Evolutionary conservation across 202 grass and related monocot species (phyloP).

Genomic region (Saccharum hybrid): DNA sequence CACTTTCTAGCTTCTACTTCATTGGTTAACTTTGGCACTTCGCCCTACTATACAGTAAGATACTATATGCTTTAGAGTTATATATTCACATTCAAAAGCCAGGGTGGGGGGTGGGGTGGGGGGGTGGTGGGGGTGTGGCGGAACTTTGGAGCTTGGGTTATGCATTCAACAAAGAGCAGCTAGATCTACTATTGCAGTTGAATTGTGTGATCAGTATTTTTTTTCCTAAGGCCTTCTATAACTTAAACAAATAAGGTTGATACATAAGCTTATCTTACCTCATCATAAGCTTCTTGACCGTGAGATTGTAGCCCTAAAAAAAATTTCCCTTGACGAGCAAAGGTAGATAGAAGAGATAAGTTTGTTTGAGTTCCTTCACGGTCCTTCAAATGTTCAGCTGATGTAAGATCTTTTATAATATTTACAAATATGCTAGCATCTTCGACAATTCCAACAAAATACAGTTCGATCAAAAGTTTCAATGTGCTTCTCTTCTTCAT

Average conservation of each 20-base stretch:
- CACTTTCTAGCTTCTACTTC: background rate
- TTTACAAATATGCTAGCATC: slow-evolving; percentile 88
- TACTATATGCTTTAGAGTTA: slow-evolving; percentile 23
- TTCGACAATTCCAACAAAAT: slow-evolving; percentile 95
- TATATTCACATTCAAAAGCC: slow-evolving; percentile 7
- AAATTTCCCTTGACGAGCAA: slow-evolving; percentile 88
- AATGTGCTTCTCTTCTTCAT: slow-evolving; percentile 97
- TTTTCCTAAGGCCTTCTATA: slow-evolving; percentile 24
- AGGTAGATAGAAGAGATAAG: slow-evolving; percentile 91
- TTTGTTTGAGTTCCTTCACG: slow-evolving; percentile 95
- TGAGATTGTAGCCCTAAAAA: slow-evolving; percentile 70
- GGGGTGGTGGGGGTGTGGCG: too few species aligned
- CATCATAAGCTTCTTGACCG: slow-evolving; percentile 74
- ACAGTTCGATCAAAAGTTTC: slow-evolving; percentile 93
- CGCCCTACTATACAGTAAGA: background rate
- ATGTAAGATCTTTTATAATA: slow-evolving; percentile 94
- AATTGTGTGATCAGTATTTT: background rate
- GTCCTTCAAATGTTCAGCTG: slow-evolving; percentile 89
- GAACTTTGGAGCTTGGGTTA: slow-evolving; percentile 1
- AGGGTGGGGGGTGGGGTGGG: too few species aligned
- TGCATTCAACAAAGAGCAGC: slow-evolving; percentile 13
- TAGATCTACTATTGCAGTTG: slow-evolving; percentile 20
- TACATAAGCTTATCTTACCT: slow-evolving; percentile 59
- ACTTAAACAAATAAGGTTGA: slow-evolving; percentile 25
- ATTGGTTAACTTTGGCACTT: slow-evolving; percentile 1